Evolutionary conservation across 352 stramenopile genomes (phyloP), one percentile per base, ranked within the genome.

Genomic region (Phytophthora pinifolia): DNA sequence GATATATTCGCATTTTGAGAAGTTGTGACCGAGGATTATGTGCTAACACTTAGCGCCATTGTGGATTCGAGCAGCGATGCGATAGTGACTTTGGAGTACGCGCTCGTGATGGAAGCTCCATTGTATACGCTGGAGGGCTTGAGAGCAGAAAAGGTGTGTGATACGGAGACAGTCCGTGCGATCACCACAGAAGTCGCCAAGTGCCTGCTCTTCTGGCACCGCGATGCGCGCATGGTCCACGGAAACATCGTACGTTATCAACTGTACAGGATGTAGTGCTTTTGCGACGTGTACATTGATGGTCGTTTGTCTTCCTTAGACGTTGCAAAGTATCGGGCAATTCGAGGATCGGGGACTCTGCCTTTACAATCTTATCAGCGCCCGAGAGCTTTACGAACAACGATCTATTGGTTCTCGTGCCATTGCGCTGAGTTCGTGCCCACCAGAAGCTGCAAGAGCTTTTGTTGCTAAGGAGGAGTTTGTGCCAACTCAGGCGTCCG

Each of bases 201-300:
- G 9, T 88, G 78, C 31, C 47, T 87, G 13, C 46, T 41, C 12
- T 86, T 88, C 25, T 91, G 74, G 74, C 81, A 91, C 39, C 41
- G 46, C 4, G 62, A 73, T n/a, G 77, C 77, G 0, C 70, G 56
- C 12, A 54, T 84, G 47, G 62, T 76, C 14, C 75, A 91, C 36
- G 81, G 81, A 32, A 88, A 88, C 44, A 74, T 91, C 31, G 81
- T 91, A 65, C 30, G 58, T 61, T 30, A 9, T 12, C 2, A 10
- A 43, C 14, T 14, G 3, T 25, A 1, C 1, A 3, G 20, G 20
- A 22, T 32, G 10, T 35, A 3, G 4, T 35, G 17, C 8, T 39
- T 1, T 25, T 13, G 6, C 38, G 22, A 9, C 5, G 10, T 12
- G 9, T 13, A 6, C 38, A 18, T 15, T 54, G 17, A 39, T 33